These are phyloP conservation scores for Fusarium mundagurra DNA, from an alignment of 2,329 filamentous ascomycete genomes.

Conservation along the genomic window DNA sequence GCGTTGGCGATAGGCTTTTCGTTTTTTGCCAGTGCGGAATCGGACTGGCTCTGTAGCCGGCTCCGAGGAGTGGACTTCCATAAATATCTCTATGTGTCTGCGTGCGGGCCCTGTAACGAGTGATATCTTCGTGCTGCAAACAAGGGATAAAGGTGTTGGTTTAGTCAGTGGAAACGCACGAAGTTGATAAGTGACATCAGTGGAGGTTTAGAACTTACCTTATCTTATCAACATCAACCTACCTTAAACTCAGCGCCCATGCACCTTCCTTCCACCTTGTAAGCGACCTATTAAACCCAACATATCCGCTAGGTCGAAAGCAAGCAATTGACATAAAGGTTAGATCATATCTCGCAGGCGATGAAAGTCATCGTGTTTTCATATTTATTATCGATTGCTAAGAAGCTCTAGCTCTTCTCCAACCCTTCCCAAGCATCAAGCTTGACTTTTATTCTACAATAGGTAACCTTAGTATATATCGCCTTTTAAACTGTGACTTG, in stretches of 20 bases:
- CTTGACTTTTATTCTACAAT: not conserved
- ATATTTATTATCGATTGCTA: not conserved
- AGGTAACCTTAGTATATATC: not conserved
- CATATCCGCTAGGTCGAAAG: not conserved
- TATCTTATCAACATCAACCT: conserved; percentile 30
- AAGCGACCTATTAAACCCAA: not conserved
- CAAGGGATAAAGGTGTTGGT: not conserved
- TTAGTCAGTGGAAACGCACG: not conserved
- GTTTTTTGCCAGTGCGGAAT: conserved; percentile 68
- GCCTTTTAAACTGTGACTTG: not conserved
- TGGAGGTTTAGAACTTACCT: conserved; percentile 20
- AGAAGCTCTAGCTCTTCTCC: not conserved
- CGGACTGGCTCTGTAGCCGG: conserved; percentile 51
- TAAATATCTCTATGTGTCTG: not conserved
- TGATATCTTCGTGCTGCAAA: not conserved
- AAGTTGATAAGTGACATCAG: conserved; percentile 29
- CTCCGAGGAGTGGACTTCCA: conserved; percentile 28
- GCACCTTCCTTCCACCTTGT: not conserved
- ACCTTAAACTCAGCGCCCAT: not conserved
- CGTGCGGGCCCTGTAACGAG: not conserved
- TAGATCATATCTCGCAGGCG: not conserved
- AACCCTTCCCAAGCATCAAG: not conserved
- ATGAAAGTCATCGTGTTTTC: not conserved
- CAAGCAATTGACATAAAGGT: conserved; percentile 12
- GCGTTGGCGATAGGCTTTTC: conserved; percentile 68